Conservation (phyloP, 352 stramenopile genomes). For the Globisporangium radiosum region DNA sequence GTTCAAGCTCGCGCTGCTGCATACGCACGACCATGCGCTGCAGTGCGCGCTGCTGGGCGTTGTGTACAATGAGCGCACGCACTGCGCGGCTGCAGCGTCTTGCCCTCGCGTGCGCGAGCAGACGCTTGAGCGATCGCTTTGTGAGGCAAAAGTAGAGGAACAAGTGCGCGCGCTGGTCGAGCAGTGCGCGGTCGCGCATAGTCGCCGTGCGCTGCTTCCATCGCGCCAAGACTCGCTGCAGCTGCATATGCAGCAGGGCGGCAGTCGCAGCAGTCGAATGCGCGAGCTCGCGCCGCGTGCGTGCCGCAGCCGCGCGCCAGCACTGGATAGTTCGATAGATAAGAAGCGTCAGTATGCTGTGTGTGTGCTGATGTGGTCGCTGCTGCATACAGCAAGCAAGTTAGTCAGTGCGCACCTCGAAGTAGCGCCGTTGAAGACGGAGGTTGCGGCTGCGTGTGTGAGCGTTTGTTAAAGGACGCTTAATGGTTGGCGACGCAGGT, state of each 20-base stretch:
- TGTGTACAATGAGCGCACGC: not conserved
- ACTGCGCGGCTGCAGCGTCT: not conserved
- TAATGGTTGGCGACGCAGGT: too few relatives aligned
- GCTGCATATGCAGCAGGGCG: constrained; percentile 2
- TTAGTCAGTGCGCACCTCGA: too few relatives aligned
- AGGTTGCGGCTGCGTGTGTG: too few relatives aligned
- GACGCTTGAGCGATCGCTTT: constrained; percentile 10
- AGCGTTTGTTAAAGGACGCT: too few relatives aligned
- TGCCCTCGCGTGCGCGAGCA: constrained; percentile 4
- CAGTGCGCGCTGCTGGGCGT: not conserved
- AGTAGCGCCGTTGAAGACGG: too few relatives aligned
- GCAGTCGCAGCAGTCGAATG: not conserved
- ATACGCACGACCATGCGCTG: not conserved
- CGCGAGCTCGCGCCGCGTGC: not conserved
- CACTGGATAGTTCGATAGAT: too few relatives aligned
- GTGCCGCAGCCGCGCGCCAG: too few relatives aligned
- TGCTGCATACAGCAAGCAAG: too few relatives aligned
- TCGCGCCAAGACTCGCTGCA: not conserved
- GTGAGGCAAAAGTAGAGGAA: constrained; percentile 16
- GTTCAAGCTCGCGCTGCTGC: not conserved
- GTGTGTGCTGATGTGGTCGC: too few relatives aligned
- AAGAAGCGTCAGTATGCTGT: too few relatives aligned
- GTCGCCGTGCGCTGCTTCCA: constrained; percentile 2
- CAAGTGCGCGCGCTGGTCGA: constrained; percentile 12
- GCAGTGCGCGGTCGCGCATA: not conserved